Conservation (phyloP, 176 grass and related monocot species). For the Bonia amplexicaulis region DNA sequence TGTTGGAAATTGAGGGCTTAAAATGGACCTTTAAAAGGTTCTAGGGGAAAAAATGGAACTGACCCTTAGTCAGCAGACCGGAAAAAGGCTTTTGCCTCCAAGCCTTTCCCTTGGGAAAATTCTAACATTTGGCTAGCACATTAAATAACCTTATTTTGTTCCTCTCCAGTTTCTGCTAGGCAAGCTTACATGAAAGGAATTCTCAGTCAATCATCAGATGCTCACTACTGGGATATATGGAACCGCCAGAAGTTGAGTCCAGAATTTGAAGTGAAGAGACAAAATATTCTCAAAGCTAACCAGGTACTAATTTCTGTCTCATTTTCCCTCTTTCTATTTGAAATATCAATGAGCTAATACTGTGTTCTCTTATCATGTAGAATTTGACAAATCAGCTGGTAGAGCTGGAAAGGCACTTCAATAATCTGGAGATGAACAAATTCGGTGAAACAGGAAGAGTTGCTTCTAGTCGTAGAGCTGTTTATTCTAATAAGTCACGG, state of each 20-base stretch:
- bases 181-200: conserved; percentile 92
- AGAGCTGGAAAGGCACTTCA: conserved; percentile 92
- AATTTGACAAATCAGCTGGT: conserved; percentile 84
- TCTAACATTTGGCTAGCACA: not conserved
- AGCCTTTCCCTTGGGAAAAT: not conserved
- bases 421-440: conserved; percentile 91
- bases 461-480: conserved; percentile 50
- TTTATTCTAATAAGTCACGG: conserved; percentile 45
- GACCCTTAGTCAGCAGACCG: not conserved
- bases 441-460: conserved; percentile 66
- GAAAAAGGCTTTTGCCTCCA: not conserved
- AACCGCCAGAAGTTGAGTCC: conserved; percentile 82
- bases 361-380: conserved; percentile 37
- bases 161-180: conserved; percentile 75
- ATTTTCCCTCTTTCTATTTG: not conserved
- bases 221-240: conserved; percentile 91
- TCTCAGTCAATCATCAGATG: conserved; percentile 80
- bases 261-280: conserved; percentile 89
- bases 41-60: not conserved
- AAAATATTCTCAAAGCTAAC: conserved; percentile 81
- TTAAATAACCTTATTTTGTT: conserved; percentile 25
- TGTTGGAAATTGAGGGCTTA: not conserved
- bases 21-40: not conserved
- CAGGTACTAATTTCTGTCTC: conserved; percentile 44
- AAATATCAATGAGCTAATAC: conserved; percentile 4